Evolutionary conservation across 2,329 filamentous ascomycete genomes (phyloP).

Genomic region (Neoscytalidium dimidiatum): DNA sequence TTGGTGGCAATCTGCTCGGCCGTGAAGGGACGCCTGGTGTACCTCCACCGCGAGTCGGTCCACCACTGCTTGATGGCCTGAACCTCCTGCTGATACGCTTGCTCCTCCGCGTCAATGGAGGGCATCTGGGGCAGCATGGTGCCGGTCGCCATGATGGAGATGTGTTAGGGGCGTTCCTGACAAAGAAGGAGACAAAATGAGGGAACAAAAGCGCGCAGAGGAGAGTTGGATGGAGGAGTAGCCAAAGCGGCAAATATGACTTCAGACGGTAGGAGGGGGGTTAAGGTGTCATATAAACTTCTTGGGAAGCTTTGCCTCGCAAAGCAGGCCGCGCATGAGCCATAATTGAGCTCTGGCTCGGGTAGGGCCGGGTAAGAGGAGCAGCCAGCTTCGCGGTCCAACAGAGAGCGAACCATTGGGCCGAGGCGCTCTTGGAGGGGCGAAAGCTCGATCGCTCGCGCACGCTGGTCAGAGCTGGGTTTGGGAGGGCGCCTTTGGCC

Average conservation of each 20-base stretch:
- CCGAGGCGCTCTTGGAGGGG: slow-evolving; percentile 15
- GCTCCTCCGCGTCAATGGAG: slow-evolving; percentile 65
- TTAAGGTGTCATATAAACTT: slow-evolving; percentile 20
- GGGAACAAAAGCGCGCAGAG: background rate
- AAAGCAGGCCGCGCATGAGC: slow-evolving; percentile 11
- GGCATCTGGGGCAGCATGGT: slow-evolving; percentile 35
- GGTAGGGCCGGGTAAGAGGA: slow-evolving; percentile 19
- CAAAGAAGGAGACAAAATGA: too few relatives aligned
- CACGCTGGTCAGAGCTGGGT: background rate
- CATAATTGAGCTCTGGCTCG: background rate
- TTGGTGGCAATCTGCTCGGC: slow-evolving; percentile 97
- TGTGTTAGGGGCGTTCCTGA: background rate
- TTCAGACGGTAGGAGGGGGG: slow-evolving; percentile 8
- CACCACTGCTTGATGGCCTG: slow-evolving; percentile 92
- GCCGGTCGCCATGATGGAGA: slow-evolving; percentile 13
- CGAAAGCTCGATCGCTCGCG: background rate
- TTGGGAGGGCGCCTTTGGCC: slow-evolving; percentile 19
- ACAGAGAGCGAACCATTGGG: slow-evolving; percentile 7
- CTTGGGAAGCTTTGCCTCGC: background rate
- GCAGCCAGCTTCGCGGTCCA: background rate
- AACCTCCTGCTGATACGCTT: slow-evolving; percentile 79
- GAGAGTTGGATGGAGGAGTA: background rate
- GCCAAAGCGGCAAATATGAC: slow-evolving; percentile 1
- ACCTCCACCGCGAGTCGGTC: slow-evolving; percentile 86
- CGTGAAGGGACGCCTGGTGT: slow-evolving; percentile 90